Percentiles rank a stretch among this genome's conserved stretches.
These are phyloP conservation scores for Candida maesae DNA, from an alignment of 805 yeast species.

Conservation along the genomic window DNA sequence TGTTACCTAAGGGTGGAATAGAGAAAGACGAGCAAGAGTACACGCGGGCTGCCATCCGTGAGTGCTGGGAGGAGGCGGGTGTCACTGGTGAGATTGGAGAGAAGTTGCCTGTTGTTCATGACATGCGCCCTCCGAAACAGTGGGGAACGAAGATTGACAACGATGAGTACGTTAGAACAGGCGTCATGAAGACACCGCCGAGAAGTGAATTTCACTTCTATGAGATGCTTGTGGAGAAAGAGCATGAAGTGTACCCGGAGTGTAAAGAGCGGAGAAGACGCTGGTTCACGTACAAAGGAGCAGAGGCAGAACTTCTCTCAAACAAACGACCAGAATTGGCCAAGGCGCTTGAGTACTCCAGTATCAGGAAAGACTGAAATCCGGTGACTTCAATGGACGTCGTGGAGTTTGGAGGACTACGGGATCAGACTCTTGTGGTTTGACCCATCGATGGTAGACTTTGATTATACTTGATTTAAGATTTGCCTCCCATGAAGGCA, in stretches of 20 bases:
- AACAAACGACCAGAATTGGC: conserved; percentile 66
- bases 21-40: conserved; percentile 67
- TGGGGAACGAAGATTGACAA: conserved; percentile 32
- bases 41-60: conserved; percentile 60
- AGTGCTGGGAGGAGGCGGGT: conserved; percentile 99
- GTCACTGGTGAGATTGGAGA: conserved; percentile 59
- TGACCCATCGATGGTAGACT: no score
- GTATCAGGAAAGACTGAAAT: conserved; percentile 32
- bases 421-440: no score
- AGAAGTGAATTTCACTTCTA: conserved; percentile 85
- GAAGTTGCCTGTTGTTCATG: conserved; percentile 64
- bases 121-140: conserved; percentile 47
- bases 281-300: conserved; percentile 74
- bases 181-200: conserved; percentile 47
- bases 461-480: background rate
- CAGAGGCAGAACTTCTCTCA: conserved; percentile 51
- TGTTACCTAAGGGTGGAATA: conserved; percentile 94
- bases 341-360: conserved; percentile 56
- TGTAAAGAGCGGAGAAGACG: conserved; percentile 51
- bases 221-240: conserved; percentile 60
- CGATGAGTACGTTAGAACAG: conserved; percentile 23
- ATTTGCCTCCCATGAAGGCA: conserved; percentile 35
- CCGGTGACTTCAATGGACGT: no score
- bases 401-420: no score
- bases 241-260: conserved; percentile 78